Percentiles rank a stretch among this genome's conserved stretches.
phyloP scores from a whole-genome alignment of 441 rosid genomes.

The Populus hybrid region DNA sequence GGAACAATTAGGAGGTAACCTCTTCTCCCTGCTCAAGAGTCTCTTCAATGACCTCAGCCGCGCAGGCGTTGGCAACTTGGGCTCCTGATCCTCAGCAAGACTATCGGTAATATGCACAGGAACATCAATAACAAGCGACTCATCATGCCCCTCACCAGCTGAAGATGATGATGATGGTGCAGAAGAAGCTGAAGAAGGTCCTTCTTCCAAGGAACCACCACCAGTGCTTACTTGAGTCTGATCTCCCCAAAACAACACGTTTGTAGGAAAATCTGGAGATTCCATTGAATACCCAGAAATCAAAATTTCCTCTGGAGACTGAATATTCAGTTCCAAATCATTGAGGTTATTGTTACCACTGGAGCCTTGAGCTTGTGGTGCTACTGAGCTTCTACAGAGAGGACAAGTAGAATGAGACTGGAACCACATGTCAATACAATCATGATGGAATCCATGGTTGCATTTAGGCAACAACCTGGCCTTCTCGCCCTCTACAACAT shows the following conservation, averaged over 20 bases:
- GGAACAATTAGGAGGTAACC: slow-evolving; percentile 31
- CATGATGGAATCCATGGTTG: slow-evolving; percentile 75
- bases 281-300: slow-evolving; percentile 41
- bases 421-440: slow-evolving; percentile 95
- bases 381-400: slow-evolving; percentile 77
- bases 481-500: slow-evolving; percentile 60
- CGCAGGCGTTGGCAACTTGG: slow-evolving; percentile 54
- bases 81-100: slow-evolving; percentile 45
- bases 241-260: slow-evolving; percentile 83
- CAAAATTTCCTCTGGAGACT: slow-evolving; percentile 26
- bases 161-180: slow-evolving; percentile 23
- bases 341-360: slow-evolving; percentile 43
- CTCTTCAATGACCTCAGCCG: slow-evolving; percentile 71
- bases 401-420: slow-evolving; percentile 88
- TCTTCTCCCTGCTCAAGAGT: slow-evolving; percentile 69
- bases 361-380: slow-evolving; percentile 30
- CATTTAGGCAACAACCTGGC: slow-evolving; percentile 76
- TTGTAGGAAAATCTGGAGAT: slow-evolving; percentile 66
- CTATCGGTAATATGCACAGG: slow-evolving; percentile 38
- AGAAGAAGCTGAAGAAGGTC: slow-evolving; percentile 11
- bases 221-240: slow-evolving; percentile 62
- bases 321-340: slow-evolving; percentile 38
- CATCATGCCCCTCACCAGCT: slow-evolving; percentile 32
- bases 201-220: slow-evolving; percentile 41
- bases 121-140: slow-evolving; percentile 51